Evolutionary conservation across 441 rosid genomes (phyloP).

Genomic region (Brassica balearica): DNA sequence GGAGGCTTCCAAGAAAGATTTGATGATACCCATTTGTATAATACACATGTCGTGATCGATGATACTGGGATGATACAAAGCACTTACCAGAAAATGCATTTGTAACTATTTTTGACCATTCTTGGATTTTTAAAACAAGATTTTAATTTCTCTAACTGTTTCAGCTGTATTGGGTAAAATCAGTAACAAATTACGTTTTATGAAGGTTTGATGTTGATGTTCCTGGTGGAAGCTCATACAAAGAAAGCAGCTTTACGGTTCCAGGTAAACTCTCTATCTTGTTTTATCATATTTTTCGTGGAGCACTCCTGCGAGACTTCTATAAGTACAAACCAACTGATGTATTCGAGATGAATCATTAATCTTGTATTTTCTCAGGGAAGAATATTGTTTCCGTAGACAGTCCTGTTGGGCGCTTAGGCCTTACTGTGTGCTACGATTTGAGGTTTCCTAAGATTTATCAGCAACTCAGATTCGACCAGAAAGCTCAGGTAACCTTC

Average conservation of each 20-base stretch:
- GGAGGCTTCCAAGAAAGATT: slow-evolving; percentile 97
- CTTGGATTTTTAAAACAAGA: background rate
- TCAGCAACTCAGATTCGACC: slow-evolving; percentile 87
- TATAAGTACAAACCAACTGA: background rate
- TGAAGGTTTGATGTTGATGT: slow-evolving; percentile 95
- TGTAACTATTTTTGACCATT: slow-evolving; percentile 52
- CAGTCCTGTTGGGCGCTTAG: slow-evolving; percentile 88
- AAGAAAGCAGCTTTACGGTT: slow-evolving; percentile 91
- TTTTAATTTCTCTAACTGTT: background rate
- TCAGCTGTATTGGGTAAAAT: background rate
- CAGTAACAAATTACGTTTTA: background rate
- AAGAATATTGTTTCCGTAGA: slow-evolving; percentile 73
- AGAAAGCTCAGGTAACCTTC: slow-evolving; percentile 69
- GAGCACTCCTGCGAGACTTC: background rate
- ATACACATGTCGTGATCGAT: slow-evolving; percentile 91
- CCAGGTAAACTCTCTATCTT: slow-evolving; percentile 59
- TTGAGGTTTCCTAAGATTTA: slow-evolving; percentile 94
- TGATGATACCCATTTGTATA: slow-evolving; percentile 73
- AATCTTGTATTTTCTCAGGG: slow-evolving; percentile 49
- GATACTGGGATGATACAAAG: slow-evolving; percentile 72
- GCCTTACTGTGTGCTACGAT: slow-evolving; percentile 93
- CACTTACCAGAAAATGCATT: slow-evolving; percentile 78
- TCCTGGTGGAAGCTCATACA: slow-evolving; percentile 87
- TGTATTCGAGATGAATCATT: slow-evolving; percentile 22
- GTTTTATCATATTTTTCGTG: background rate